phyloP scores from a whole-genome alignment of 2,329 filamentous ascomycete genomes.

The Pleomassaria siparia region DNA sequence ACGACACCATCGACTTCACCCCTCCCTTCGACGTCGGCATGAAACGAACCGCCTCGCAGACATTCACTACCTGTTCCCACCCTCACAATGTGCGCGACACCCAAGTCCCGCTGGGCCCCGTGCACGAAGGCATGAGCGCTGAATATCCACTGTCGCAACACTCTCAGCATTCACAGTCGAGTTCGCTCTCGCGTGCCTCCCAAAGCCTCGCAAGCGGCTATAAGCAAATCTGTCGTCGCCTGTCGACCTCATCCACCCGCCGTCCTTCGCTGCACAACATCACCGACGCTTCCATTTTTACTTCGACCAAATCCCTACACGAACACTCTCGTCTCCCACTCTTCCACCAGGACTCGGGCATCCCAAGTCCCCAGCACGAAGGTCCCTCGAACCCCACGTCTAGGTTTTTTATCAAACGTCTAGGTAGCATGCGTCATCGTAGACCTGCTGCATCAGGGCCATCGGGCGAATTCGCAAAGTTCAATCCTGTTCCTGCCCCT shows the following conservation, averaged over 20 bases:
- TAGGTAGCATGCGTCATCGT: constrained; percentile 33
- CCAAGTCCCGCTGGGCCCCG: constrained; percentile 25
- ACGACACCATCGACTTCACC: constrained; percentile 36
- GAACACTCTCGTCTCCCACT: constrained; percentile 28
- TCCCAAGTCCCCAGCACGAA: constrained; percentile 14
- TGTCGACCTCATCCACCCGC: constrained; percentile 27
- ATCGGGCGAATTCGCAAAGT: constrained; percentile 26
- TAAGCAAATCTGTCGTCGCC: constrained; percentile 37
- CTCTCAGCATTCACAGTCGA: constrained; percentile 22
- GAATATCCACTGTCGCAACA: not conserved
- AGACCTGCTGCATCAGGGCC: constrained; percentile 32
- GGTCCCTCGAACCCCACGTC: constrained; percentile 4
- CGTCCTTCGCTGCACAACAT: constrained; percentile 33
- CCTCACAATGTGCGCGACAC: constrained; percentile 26
- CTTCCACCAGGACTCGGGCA: constrained; percentile 38
- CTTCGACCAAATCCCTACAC: constrained; percentile 10
- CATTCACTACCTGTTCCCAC: constrained; percentile 32
- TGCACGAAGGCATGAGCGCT: constrained; percentile 27
- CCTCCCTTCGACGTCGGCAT: constrained; percentile 30
- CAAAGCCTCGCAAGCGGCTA: constrained; percentile 30
- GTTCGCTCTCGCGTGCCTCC: constrained; percentile 33
- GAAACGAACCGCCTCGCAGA: constrained; percentile 43
- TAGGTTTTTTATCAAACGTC: constrained; percentile 25
- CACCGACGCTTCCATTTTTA: constrained; percentile 24
- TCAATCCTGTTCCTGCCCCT: constrained; percentile 26